Evolutionary conservation across 1,284 basidiomycete genomes (phyloP), one percentile per base, ranked within the genome.

Genomic region (Inonotus hispidus): DNA sequence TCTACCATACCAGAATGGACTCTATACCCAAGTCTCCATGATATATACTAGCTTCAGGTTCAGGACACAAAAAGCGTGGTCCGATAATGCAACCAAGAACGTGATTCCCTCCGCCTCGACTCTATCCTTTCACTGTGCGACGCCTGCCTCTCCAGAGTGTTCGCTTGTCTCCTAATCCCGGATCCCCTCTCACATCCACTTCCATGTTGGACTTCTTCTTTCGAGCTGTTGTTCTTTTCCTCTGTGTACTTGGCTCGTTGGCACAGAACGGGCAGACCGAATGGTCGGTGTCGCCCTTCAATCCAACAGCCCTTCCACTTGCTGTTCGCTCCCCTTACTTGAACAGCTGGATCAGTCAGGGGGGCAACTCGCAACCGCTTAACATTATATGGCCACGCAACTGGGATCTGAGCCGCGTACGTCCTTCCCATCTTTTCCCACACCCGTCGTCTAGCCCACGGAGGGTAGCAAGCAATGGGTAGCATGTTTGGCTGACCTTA

Each of bases 261-360:
- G 46, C 46, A 19, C 46, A 49, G 27, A 25, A 23, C 2, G 46
- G 46, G 13, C 46, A 1, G 10, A 25, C 46, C 46, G 27, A 25
- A 7, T 63, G 62, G 62, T 57, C 53, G 1, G 32, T 53, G 3
- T 37, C 59, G 16, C 62, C 62, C 32, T 64, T 64, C 43, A 64
- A 32, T 47, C 47, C 59, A 10, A 54, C 59, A 11, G 37, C 62
- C 3, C 39, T 57, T 41, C 49, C 59, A 1, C 59, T 64, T 23
- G 62, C 62, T 43, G 54, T 64, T 16, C 47, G 53, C 7, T 53
- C 54, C 10, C 62, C 62, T 14, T 64, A 64, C 32, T 27, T 61
- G 8, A 64, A 61, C 38, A 43, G 41, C 23, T 64, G 62, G 62
- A 5, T 53, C 2, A 25, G 29, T 38, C 62, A 64, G 39, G 59